Base-by-base conservation (phyloP, 2,329 filamentous ascomycete genomes). In the Tolypocladium ophioglossoides region DNA sequence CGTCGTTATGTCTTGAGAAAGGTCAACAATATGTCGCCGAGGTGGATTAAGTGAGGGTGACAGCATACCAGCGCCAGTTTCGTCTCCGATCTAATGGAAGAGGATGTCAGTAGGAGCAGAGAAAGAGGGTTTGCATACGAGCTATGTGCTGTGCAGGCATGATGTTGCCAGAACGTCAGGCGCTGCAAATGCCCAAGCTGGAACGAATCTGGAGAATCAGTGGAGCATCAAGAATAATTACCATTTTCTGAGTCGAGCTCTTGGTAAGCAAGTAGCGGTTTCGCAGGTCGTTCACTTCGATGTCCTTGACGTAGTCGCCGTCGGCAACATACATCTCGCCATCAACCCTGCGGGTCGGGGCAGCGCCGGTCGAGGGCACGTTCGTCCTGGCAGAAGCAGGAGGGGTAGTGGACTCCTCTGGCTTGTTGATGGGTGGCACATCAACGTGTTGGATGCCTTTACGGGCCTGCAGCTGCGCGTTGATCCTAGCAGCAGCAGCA, bases 61-160 rank as follows among this genome's bases (percentile, higher is more conserved):
- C 75, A 78, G 83, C 91, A 85, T 99, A 99, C 94, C 94, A 81
- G 94, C 92, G 82, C 94, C 94, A 85, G 92, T 97, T 68, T 96
- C 90, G 78, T 96, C 92, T 86, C 96, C 95, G 68, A 99, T 99
- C 94, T 99, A 91, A 66, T 41, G 88, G 87, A 85, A 82, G 84
- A 80, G 75, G 80, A 85, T 83, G 91, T 96, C 84, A 97, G 91
- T 90, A 94, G 84, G 84, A 89, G 88, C 83, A 85, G 89, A 83
- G 84, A 83, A 85, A 82, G 80, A 77, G 71, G 71, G 67, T 34
- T 70, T 71, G 72, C 73, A 73, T 73, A 71, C 70, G 74, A 81
- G 82, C 84, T 87, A 82, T 79, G 77, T 74, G 78, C 78, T 72
- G 70, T 74, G 85, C 87, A 86, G 88, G 84, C 82, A 82, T 82